Conservation (phyloP, 805 yeast species). For the Candida pini region DNA sequence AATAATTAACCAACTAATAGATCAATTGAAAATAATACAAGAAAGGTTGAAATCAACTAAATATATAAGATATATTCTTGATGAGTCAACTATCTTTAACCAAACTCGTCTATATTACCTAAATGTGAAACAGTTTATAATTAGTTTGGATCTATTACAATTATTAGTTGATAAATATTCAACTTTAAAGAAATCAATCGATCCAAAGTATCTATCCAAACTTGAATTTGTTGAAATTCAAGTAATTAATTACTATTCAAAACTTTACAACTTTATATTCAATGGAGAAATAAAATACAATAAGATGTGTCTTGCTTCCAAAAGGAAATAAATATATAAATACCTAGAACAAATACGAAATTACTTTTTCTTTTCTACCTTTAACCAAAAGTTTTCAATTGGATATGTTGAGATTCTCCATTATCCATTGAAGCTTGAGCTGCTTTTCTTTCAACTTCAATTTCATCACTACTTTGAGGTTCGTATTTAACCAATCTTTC, state of each 20-base stretch:
- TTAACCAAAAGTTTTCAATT: constrained; percentile 28
- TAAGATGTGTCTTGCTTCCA: constrained; percentile 19
- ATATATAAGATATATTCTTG: not conserved
- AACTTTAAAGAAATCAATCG: not conserved
- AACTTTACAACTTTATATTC: constrained; percentile 3
- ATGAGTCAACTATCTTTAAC: too few species aligned
- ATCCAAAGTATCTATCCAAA: not conserved
- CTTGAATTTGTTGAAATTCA: not conserved
- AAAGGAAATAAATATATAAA: too few species aligned
- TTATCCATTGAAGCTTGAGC: constrained; percentile 10
- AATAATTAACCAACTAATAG: not conserved
- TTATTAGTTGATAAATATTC: not conserved
- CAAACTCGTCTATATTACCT: too few species aligned
- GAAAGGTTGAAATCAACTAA: constrained; percentile 1
- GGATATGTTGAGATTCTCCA: constrained; percentile 36
- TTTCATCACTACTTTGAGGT: constrained; percentile 9
- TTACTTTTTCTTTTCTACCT: too few species aligned
- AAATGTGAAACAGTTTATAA: too few species aligned
- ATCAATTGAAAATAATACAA: not conserved
- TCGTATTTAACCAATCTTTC: constrained; percentile 39
- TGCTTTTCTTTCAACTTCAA: constrained; percentile 7
- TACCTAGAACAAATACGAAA: too few species aligned
- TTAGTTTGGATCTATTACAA: not conserved
- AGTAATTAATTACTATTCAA: not conserved
- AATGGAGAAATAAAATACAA: constrained; percentile 14